phyloP scores from a whole-genome alignment of 148 eudicot species.

The Rhododendron williamsianum region DNA sequence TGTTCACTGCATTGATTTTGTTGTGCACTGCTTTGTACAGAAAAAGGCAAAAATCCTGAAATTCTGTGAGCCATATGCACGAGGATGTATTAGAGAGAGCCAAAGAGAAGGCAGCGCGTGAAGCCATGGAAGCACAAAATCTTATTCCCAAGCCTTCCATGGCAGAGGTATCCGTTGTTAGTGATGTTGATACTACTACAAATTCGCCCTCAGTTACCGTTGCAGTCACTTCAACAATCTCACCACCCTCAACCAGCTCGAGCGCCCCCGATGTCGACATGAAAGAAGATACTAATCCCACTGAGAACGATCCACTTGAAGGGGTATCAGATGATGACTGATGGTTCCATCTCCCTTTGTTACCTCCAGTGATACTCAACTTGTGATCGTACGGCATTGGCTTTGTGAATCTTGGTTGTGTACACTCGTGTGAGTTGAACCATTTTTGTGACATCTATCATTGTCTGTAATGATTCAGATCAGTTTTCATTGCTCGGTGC shows the following conservation, averaged over 20 bases:
- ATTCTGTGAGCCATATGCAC: conserved; percentile 25
- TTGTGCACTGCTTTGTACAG: not conserved
- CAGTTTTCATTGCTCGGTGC: not conserved
- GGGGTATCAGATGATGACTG: conserved; percentile 40
- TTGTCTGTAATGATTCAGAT: not conserved
- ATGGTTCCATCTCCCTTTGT: conserved; percentile 8
- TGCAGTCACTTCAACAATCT: conserved; percentile 12
- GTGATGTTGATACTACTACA: conserved; percentile 14
- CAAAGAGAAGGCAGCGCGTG: conserved; percentile 75
- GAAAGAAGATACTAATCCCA: conserved; percentile 16
- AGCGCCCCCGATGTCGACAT: conserved; percentile 13
- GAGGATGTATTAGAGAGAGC: conserved; percentile 92
- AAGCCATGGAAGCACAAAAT: conserved; percentile 57
- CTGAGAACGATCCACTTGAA: conserved; percentile 18
- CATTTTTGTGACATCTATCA: not conserved
- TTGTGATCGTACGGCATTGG: not conserved
- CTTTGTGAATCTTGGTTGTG: not conserved
- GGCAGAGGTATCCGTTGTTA: conserved; percentile 13
- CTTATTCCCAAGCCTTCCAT: conserved; percentile 28
- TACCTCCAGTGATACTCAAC: not conserved
- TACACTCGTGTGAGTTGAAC: not conserved
- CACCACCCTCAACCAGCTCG: conserved; percentile 15
- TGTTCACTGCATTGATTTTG: not conserved
- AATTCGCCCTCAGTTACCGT: conserved; percentile 9
- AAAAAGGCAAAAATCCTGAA: not conserved